phyloP scores from a whole-genome alignment of 768 basidiomycete genomes.

The Xanthoconium purpureum region DNA sequence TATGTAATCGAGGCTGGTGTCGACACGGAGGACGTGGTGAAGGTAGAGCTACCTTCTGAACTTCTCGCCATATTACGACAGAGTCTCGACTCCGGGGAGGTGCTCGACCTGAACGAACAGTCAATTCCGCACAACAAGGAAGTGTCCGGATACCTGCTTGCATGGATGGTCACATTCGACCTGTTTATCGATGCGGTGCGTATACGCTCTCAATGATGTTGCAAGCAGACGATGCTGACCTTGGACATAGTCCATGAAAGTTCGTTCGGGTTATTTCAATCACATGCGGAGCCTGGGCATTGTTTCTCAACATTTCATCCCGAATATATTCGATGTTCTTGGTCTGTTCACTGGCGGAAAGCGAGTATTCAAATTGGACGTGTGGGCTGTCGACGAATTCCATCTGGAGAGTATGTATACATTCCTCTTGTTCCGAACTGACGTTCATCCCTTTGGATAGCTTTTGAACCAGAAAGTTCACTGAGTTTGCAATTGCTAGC shows the following conservation, averaged over 20 bases:
- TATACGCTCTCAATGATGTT: conserved; percentile 5
- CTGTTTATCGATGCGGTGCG: conserved; percentile 80
- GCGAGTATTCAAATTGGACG: conserved; percentile 75
- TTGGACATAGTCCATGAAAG: conserved; percentile 70
- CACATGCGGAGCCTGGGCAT: conserved; percentile 73
- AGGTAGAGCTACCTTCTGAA: conserved; percentile 61
- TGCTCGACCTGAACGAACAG: conserved; percentile 38
- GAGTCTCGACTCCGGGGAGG: conserved; percentile 40
- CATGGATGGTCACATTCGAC: conserved; percentile 89
- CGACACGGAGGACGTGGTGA: conserved; percentile 56
- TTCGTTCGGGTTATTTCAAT: conserved; percentile 81
- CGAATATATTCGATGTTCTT: conserved; percentile 64
- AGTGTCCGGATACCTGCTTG: conserved; percentile 68
- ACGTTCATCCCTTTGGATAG: conserved; percentile 32
- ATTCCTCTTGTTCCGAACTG: not conserved
- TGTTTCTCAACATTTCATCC: conserved; percentile 65
- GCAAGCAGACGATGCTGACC: not conserved
- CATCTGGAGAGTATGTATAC: conserved; percentile 61
- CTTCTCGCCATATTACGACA: conserved; percentile 61
- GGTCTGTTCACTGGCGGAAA: conserved; percentile 61
- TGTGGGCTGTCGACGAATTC: conserved; percentile 85
- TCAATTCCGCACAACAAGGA: conserved; percentile 36
- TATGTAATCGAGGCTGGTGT: conserved; percentile 86
- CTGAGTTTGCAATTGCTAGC: conserved; percentile 65
- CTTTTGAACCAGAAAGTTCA: conserved; percentile 51